Conservation (phyloP, 441 rosid species). For the Eruca vesicaria region DNA sequence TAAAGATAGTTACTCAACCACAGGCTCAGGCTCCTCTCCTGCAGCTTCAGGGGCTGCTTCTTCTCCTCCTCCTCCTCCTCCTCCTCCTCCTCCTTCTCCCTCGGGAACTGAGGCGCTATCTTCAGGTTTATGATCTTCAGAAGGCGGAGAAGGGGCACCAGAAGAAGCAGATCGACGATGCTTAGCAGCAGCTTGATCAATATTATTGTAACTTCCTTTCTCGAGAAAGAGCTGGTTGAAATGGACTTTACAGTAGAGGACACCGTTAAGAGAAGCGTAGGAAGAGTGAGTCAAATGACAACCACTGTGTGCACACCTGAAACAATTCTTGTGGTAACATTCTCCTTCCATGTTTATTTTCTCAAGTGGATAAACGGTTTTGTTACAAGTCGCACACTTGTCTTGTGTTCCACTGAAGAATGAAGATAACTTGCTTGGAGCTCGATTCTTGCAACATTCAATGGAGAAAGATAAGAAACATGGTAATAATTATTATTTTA, state of each 20-base stretch:
- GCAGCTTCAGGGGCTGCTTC: constrained; percentile 21
- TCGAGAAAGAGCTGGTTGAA: constrained; percentile 89
- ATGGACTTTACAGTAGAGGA: constrained; percentile 88
- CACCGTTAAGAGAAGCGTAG: constrained; percentile 82
- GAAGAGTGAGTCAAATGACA: constrained; percentile 85
- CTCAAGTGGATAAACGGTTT: constrained; percentile 31
- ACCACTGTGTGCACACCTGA: constrained; percentile 81
- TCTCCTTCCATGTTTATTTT: constrained; percentile 71
- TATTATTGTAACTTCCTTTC: constrained; percentile 64
- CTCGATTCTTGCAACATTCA: not conserved
- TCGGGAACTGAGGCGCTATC: constrained; percentile 5
- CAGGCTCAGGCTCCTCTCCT: constrained; percentile 29
- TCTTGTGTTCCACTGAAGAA: too few species aligned
- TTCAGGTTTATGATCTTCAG: constrained; percentile 8
- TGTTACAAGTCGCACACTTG: constrained; percentile 31
- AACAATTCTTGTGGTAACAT: constrained; percentile 79
- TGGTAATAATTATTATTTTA: too few species aligned
- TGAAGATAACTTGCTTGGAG: too few species aligned
- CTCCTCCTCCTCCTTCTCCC: constrained; percentile 2
- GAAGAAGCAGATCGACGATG: constrained; percentile 33
- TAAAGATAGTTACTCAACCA: not conserved
- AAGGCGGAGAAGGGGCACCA: constrained; percentile 24
- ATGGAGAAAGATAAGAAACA: not conserved
- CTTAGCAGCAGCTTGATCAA: constrained; percentile 28
- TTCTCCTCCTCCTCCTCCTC: not conserved